Percentiles rank a stretch among this genome's conserved stretches.
Conservation (phyloP, 352 stramenopile genomes). For the Pythium brachiatum region DNA sequence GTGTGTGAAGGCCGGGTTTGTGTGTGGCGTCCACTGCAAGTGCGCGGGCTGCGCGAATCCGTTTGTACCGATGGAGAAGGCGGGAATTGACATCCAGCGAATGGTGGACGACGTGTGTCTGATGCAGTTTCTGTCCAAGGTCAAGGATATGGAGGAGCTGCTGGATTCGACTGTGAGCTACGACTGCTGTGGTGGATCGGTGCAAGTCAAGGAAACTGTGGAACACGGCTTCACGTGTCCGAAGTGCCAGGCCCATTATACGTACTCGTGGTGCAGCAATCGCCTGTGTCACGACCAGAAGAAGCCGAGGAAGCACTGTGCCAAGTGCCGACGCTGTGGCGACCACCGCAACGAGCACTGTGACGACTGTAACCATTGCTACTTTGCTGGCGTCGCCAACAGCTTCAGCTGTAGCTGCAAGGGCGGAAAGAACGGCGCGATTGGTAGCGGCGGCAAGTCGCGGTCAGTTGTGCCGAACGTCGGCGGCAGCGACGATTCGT, state of each 20-base stretch:
- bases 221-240: constrained; percentile 62
- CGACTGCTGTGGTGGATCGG: constrained; percentile 53
- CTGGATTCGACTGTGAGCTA: constrained; percentile 67
- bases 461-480: constrained; percentile 39
- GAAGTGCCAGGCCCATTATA: constrained; percentile 55
- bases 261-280: constrained; percentile 83
- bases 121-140: constrained; percentile 81
- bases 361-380: constrained; percentile 80
- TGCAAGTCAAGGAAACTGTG: constrained; percentile 67
- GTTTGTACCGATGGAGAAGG: constrained; percentile 68
- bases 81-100: constrained; percentile 64
- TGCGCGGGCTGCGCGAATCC: constrained; percentile 76
- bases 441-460: constrained; percentile 37
- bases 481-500: background rate
- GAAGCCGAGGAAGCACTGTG: constrained; percentile 76
- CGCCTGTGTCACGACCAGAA: constrained; percentile 71
- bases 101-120: constrained; percentile 73
- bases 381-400: constrained; percentile 82
- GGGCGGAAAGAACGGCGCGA: constrained; percentile 24
- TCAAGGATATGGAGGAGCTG: constrained; percentile 83
- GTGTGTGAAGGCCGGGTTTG: constrained; percentile 76
- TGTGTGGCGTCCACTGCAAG: constrained; percentile 79
- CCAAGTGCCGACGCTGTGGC: constrained; percentile 72
- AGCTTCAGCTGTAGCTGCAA: constrained; percentile 82
- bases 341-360: constrained; percentile 83